Percentiles rank a stretch among this genome's conserved stretches.
Evolutionary conservation across 23 red algal species (phyloP).

Genomic region (Gracilaria vermiculophylla): DNA sequence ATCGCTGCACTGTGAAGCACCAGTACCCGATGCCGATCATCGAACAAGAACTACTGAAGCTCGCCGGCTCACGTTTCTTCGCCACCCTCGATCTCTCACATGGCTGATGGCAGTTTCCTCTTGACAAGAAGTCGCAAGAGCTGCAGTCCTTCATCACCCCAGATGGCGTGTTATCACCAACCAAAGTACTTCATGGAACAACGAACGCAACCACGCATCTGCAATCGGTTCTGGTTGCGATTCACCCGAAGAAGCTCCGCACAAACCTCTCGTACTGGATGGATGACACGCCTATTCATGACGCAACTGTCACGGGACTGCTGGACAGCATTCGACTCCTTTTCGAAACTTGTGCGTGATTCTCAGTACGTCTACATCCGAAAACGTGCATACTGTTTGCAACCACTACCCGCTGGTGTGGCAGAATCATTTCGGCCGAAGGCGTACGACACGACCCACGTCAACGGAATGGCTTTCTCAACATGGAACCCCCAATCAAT

Average conservation of each 20-base stretch:
- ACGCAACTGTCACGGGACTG: not conserved
- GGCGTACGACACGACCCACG: not conserved
- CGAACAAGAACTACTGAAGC: slow-evolving; percentile 11
- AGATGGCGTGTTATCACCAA: not conserved
- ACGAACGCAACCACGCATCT: slow-evolving; percentile 11
- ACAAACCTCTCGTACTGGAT: not conserved
- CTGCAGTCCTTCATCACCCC: slow-evolving; percentile 33
- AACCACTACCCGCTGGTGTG: not conserved
- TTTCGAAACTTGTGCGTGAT: not conserved
- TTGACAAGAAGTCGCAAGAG: not conserved
- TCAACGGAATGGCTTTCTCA: not conserved
- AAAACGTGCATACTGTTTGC: slow-evolving; percentile 19
- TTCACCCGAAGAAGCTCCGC: not conserved
- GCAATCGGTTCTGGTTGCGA: not conserved
- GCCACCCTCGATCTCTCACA: slow-evolving; percentile 11
- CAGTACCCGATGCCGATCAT: slow-evolving; percentile 32
- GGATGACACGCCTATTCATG: not conserved
- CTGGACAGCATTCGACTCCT: not conserved
- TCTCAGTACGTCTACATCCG: not conserved
- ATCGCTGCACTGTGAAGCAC: not conserved
- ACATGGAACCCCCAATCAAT: slow-evolving; percentile 15
- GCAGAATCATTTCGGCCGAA: not conserved
- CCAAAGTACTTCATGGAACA: slow-evolving; percentile 14
- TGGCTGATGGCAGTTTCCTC: slow-evolving; percentile 27
- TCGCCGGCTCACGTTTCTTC: slow-evolving; percentile 7